Percentiles rank a stretch among this genome's conserved stretches.
phyloP scores from a whole-genome alignment of 2,329 filamentous ascomycete genomes.

The Ciborinia camelliae region DNA sequence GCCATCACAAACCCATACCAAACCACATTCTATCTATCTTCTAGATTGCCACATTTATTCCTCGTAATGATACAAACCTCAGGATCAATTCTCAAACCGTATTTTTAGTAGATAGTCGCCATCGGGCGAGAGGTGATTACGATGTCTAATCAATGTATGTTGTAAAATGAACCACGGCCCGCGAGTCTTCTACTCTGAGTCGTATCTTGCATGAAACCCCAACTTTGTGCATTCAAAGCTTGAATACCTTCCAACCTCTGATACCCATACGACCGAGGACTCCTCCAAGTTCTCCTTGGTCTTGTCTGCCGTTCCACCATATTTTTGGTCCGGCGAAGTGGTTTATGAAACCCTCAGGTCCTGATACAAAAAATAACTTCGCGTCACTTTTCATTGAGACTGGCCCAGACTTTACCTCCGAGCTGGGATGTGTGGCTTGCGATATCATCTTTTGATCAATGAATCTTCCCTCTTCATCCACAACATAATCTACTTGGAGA shows the following conservation, averaged over 20 bases:
- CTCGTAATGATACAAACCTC: not conserved
- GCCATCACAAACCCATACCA: not conserved
- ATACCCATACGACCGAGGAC: conserved; percentile 54
- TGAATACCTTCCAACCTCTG: conserved; percentile 42
- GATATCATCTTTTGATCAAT: conserved; percentile 56
- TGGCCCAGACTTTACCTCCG: too few relatives aligned
- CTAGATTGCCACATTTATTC: not conserved
- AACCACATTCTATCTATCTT: not conserved
- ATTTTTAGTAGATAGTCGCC: not conserved
- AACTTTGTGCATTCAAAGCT: conserved; percentile 32
- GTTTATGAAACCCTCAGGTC: conserved; percentile 16
- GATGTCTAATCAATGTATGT: not conserved
- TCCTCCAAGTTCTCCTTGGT: conserved; percentile 72
- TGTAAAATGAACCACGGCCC: not conserved
- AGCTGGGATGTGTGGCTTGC: conserved; percentile 29
- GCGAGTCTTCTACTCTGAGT: too few relatives aligned
- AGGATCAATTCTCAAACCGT: not conserved
- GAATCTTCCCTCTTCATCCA: conserved; percentile 73
- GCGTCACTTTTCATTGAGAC: not conserved
- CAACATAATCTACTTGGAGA: conserved; percentile 68
- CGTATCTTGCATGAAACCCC: not conserved
- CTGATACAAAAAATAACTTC: conserved; percentile 49
- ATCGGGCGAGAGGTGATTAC: not conserved
- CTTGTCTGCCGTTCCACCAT: conserved; percentile 54
- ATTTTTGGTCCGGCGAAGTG: conserved; percentile 12